Base-by-base conservation (phyloP, 306 rosid species). In the Gleditsia sinensis region DNA sequence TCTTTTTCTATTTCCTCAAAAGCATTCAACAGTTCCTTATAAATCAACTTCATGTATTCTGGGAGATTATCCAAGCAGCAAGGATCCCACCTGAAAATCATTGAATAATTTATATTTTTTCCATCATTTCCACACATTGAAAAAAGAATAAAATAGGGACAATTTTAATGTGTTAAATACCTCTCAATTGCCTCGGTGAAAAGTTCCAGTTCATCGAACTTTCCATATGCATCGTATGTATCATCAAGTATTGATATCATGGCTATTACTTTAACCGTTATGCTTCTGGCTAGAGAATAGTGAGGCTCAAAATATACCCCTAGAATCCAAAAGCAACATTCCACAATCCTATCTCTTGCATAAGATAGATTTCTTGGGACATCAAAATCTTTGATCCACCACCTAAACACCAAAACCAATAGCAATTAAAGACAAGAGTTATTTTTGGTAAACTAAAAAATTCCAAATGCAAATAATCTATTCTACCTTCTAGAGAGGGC, bases 321-420 rank as follows among this genome's bases (percentile, higher is more conserved):
- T 14, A 85, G 1, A 28, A 39, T 19, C 91, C 86, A 87, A 21
- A 85, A 85, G 75, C 75, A 83, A 40, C 45, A 37, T 75, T 89
- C 94, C 10, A 83, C 84, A 16, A 85, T 46, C 48, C 96, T 81
- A 51, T 85, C 85, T 37, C 88, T 76, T 3, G 63, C 61, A 78
- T 77, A 87, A 0, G 90, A 67, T 0, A 80, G n/a, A 5, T 73
- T 79, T 28, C 37, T 28, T 19, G 28, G 43, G 6, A 67, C 42
- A 37, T 83, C 76, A 24, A 86, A 70, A 19, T 77, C n/a, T n/a
- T n/a, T 79, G 10, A 81, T 83, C 90, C 88, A 87, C 92, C 92
- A 86, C 74, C 89, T 80, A 51, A 7, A 0, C 0, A 36, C 3
- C 2, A 50, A 46, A n/a, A 17, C 9, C 19, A 33, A 46, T 3